Percentiles rank a stretch among this genome's conserved stretches.
phyloP scores from a whole-genome alignment of 805 yeast species.

The Wickerhamiella qilinensis region DNA sequence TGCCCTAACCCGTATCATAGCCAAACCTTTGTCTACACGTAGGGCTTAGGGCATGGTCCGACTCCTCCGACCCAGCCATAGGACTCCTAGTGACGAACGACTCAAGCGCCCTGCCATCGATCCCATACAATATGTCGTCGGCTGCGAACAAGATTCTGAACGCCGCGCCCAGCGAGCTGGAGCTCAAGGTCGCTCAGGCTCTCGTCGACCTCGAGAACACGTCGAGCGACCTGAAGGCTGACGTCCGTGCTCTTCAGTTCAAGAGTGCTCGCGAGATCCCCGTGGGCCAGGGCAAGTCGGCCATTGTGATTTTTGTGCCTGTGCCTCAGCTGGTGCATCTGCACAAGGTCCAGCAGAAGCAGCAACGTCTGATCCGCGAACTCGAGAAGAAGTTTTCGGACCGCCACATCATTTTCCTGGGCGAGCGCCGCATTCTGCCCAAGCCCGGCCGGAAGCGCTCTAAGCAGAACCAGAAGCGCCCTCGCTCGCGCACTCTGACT shows the following conservation, averaged over 20 bases:
- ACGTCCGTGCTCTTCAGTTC: constrained; percentile 96
- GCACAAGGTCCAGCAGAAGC: constrained; percentile 97
- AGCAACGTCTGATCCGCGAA: constrained; percentile 86
- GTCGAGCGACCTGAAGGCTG: constrained; percentile 94
- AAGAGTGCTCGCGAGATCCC: constrained; percentile 97
- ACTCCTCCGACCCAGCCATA: no score
- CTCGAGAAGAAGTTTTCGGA: constrained; percentile 99
- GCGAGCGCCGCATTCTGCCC: constrained; percentile 99
- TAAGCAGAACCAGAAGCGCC: constrained; percentile 95
- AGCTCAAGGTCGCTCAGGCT: constrained; percentile 98
- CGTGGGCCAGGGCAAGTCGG: constrained; percentile 96
- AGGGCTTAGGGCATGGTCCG: no score
- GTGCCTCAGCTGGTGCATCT: constrained; percentile 80
- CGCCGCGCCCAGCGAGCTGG: constrained; percentile 93
- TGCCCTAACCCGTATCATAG: no score
- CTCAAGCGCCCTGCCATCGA: constrained; percentile 8
- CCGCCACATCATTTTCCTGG: constrained; percentile 97
- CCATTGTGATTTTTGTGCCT: constrained; percentile 95
- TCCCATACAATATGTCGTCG: no score
- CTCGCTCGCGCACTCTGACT: constrained; percentile 97
- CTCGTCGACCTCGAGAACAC: constrained; percentile 86
- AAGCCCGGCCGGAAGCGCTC: constrained; percentile 86
- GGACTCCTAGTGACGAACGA: no score
- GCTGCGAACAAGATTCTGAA: constrained; percentile 92
- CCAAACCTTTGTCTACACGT: no score